A percentile compares a stretch with the other conserved stretches of the same genome.
Conservation (phyloP, 2,329 filamentous ascomycete species). For the Venturia nashicola region DNA sequence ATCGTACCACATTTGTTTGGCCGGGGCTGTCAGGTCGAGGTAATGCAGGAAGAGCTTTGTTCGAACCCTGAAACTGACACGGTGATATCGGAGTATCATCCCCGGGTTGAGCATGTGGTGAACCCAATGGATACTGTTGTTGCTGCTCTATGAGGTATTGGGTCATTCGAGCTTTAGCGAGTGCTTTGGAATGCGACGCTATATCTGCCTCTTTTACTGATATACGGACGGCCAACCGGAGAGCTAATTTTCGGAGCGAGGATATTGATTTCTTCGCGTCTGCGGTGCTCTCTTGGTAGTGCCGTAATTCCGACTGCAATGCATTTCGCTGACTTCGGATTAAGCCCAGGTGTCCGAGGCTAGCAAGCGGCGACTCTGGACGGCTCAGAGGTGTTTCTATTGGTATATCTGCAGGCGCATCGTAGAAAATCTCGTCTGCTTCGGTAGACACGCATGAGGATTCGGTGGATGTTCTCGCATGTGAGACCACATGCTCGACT, state of each 20-base stretch:
- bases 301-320: neutral
- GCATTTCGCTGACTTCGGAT: neutral
- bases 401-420: neutral
- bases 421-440: neutral
- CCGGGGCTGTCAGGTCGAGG: neutral
- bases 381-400: neutral
- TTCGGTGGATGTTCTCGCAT: neutral
- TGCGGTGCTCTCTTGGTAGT: neutral
- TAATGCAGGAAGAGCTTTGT: neutral
- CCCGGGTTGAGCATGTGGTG: neutral
- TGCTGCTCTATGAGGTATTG: neutral
- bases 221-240: constrained; percentile 7
- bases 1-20: neutral
- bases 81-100: neutral
- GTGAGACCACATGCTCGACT: neutral
- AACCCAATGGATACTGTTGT: neutral
- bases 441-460: neutral
- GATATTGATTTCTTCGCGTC: constrained; percentile 1
- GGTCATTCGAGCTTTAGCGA: neutral
- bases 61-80: neutral
- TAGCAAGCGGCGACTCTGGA: neutral
- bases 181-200: neutral
- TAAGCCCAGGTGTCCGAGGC: neutral
- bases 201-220: constrained; percentile 6
- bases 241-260: constrained; percentile 5